Base-by-base conservation (phyloP, 441 rosid species). In the Euphorbia celastroides region DNA sequence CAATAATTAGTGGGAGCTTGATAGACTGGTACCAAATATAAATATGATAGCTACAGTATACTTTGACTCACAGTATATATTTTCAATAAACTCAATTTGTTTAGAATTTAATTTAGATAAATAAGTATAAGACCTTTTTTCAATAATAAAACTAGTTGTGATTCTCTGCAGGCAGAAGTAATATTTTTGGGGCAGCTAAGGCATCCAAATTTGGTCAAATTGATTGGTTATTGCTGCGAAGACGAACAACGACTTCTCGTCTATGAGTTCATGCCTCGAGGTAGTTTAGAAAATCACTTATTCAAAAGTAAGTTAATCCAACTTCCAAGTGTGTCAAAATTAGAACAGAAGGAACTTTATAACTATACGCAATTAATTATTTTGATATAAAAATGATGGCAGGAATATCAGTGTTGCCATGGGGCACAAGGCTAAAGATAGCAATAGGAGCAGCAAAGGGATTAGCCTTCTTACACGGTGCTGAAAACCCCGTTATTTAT, bases 391-490 rank as follows among this genome's bases (percentile, higher is more conserved):
- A 7, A 8, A 42, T 12, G 4, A 14, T 44, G 52, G 38, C 75
- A 88, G 98, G 95, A 70, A 72, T 92, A 13, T 93, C 96, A n/a
- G 71, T 78, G 1, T 62, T 92, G 70, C 89, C 92, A 1, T 93
- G 98, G 98, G 74, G 62, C n/a, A 81, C 90, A 25, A 78, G 97
- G 62, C 32, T 89, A 71, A 89, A 89, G 74, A 86, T 91, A 60
- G 98, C 96, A 4, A 82, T 80, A 22, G 98, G 91, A 68, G 97
- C 98, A 57, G 98, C 97, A 5, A 89, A 82, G 67, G 98, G 98
- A 2, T 78, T 93, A 16, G 92, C 95, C 0, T 93, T 91, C 82
- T 88, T 93, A 59, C 98, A 93, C 41, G 84, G 84, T 2, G 84
- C 85, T 25, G 75, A 88, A 20, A 86, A 81, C 9, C 88, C 91